Conservation (phyloP, 1,284 basidiomycete species). For the Apiotrichum veenhuisii region DNA sequence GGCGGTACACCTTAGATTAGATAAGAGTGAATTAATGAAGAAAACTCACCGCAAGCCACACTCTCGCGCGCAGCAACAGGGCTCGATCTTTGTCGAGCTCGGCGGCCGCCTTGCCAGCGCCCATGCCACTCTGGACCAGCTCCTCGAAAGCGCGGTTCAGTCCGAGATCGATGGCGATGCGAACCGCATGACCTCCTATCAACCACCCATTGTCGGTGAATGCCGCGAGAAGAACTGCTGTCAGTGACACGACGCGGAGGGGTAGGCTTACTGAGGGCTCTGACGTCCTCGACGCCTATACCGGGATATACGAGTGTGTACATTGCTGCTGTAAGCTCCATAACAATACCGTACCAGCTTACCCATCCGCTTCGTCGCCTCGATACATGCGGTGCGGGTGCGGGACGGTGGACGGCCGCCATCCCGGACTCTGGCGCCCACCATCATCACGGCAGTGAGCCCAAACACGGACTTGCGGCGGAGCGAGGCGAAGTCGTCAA, state of each 20-base stretch:
- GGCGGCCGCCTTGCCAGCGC: slow-evolving; percentile 54
- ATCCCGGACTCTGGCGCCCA: slow-evolving; percentile 73
- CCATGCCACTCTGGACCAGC: slow-evolving; percentile 64
- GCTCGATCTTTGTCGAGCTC: slow-evolving; percentile 62
- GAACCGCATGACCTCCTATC: slow-evolving; percentile 74
- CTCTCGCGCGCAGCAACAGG: slow-evolving; percentile 67
- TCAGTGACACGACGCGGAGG: slow-evolving; percentile 5
- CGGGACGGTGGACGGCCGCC: slow-evolving; percentile 56
- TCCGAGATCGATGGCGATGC: slow-evolving; percentile 81
- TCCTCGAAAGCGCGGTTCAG: slow-evolving; percentile 80
- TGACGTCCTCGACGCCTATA: slow-evolving; percentile 70
- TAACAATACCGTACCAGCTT: not conserved
- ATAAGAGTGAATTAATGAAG: not conserved
- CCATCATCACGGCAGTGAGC: slow-evolving; percentile 72
- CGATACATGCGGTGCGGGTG: slow-evolving; percentile 33
- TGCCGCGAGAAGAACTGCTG: slow-evolving; percentile 70
- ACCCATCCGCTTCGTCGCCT: slow-evolving; percentile 68
- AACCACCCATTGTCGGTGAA: slow-evolving; percentile 87
- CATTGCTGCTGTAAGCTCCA: slow-evolving; percentile 52
- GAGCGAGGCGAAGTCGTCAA: slow-evolving; percentile 63
- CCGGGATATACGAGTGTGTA: slow-evolving; percentile 75
- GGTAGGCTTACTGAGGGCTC: slow-evolving; percentile 68
- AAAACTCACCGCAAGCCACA: slow-evolving; percentile 64
- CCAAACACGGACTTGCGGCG: slow-evolving; percentile 18
- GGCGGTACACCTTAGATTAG: slow-evolving; percentile 57